A percentile compares a stretch with the other conserved stretches of the same genome.
These are phyloP conservation scores for Scytalidium lignicola DNA, from an alignment of 2,329 filamentous ascomycete genomes.

Conservation along the genomic window DNA sequence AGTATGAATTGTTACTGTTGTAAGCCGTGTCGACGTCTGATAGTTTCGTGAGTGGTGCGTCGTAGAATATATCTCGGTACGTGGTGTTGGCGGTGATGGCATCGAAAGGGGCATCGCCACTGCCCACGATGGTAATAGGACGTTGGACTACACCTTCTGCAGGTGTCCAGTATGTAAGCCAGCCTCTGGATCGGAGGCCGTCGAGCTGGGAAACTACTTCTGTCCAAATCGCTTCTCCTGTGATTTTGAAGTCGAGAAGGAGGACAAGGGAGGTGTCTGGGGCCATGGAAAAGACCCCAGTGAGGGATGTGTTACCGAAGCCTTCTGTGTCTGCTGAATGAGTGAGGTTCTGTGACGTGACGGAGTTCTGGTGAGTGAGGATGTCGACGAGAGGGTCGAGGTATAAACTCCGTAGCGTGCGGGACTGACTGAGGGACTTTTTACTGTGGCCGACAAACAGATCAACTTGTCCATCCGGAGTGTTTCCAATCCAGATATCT, in stretches of 20 bases:
- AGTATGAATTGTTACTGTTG: constrained; percentile 23
- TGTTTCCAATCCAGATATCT: constrained; percentile 55
- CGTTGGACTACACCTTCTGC: constrained; percentile 29
- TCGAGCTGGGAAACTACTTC: constrained; percentile 35
- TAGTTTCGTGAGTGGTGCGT: constrained; percentile 34
- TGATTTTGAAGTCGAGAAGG: constrained; percentile 47
- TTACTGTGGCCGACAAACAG: constrained; percentile 53
- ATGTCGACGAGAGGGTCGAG: constrained; percentile 54
- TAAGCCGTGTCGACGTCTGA: constrained; percentile 9
- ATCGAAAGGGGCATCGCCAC: constrained; percentile 41
- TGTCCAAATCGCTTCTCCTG: constrained; percentile 31
- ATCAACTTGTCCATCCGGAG: constrained; percentile 24
- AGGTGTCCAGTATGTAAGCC: constrained; percentile 25
- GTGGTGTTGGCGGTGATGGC: constrained; percentile 32
- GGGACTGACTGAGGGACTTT: constrained; percentile 42
- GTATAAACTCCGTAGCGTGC: constrained; percentile 54
- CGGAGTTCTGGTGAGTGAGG: constrained; percentile 45
- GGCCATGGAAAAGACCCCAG: constrained; percentile 9
- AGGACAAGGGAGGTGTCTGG: constrained; percentile 31
- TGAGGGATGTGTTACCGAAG: no score
- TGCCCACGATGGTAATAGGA: constrained; percentile 46
- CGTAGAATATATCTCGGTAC: constrained; percentile 42
- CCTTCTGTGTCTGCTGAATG: not conserved
- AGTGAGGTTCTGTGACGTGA: no score
- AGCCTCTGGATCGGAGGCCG: constrained; percentile 35